Conservation (phyloP, 768 basidiomycete genomes). For the Mycena haematopus region DNA sequence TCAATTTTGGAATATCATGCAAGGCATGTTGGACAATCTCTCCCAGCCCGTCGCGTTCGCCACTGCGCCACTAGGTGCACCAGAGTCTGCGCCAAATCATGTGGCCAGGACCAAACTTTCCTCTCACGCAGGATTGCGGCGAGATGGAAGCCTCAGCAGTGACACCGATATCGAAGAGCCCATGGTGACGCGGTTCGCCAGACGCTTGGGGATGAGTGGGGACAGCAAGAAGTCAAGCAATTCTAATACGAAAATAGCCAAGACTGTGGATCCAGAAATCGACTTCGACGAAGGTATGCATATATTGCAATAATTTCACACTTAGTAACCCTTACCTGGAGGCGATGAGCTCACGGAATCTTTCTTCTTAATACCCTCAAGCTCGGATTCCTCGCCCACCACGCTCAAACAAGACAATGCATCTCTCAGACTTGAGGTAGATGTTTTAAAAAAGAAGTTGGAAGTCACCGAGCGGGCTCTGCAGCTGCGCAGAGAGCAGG, state of each 20-base stretch:
- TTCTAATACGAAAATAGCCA: constrained; percentile 24
- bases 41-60: constrained; percentile 86
- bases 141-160: constrained; percentile 63
- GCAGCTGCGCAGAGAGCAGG: constrained; percentile 78
- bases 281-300: constrained; percentile 68
- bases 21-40: constrained; percentile 86
- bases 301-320: not conserved
- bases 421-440: constrained; percentile 65
- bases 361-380: constrained; percentile 76
- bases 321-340: constrained; percentile 27
- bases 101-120: constrained; percentile 26
- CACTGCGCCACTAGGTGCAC: constrained; percentile 71
- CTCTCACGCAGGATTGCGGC: constrained; percentile 37
- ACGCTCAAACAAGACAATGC: constrained; percentile 72
- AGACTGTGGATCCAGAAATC: constrained; percentile 60
- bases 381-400: constrained; percentile 55
- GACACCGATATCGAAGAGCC: constrained; percentile 76
- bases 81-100: constrained; percentile 37
- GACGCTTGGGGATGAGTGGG: constrained; percentile 53
- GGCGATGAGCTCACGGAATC: constrained; percentile 81
- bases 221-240: constrained; percentile 34
- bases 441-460: constrained; percentile 61
- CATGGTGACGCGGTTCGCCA: constrained; percentile 61
- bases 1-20: constrained; percentile 88
- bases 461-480: constrained; percentile 66